Evolutionary conservation across 345 rosid species (phyloP).

Genomic region (Syzygium oleosum): DNA sequence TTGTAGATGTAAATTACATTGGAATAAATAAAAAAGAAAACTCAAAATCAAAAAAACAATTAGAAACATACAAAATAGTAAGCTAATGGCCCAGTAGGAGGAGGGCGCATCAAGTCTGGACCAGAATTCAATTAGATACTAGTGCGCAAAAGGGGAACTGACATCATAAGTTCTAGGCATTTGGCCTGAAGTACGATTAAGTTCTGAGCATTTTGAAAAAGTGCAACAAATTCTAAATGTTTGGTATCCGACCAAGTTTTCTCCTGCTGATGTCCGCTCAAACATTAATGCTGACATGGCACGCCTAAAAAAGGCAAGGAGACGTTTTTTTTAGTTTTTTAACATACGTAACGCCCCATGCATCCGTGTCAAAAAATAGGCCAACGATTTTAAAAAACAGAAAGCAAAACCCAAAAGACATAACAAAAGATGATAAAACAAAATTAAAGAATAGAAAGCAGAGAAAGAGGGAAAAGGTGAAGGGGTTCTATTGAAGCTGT

Average conservation of each 20-base stretch:
- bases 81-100: background rate
- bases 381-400: background rate
- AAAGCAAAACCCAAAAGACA: background rate
- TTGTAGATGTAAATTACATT: background rate
- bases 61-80: background rate
- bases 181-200: background rate
- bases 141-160: background rate
- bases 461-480: background rate
- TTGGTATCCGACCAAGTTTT: rapidly evolving
- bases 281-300: background rate
- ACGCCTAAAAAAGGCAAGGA: no score
- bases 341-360: background rate
- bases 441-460: background rate
- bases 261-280: background rate
- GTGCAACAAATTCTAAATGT: background rate
- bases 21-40: background rate
- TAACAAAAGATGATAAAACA: no score
- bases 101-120: background rate
- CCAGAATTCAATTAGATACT: background rate
- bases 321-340: background rate
- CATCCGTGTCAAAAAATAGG: background rate
- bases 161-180: background rate
- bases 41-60: background rate
- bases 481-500: no score
- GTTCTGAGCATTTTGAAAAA: background rate